Evolutionary conservation across 495 filamentous ascomycete species (phyloP), one percentile per base, ranked within the genome.

Genomic region (Penicillium soppii): DNA sequence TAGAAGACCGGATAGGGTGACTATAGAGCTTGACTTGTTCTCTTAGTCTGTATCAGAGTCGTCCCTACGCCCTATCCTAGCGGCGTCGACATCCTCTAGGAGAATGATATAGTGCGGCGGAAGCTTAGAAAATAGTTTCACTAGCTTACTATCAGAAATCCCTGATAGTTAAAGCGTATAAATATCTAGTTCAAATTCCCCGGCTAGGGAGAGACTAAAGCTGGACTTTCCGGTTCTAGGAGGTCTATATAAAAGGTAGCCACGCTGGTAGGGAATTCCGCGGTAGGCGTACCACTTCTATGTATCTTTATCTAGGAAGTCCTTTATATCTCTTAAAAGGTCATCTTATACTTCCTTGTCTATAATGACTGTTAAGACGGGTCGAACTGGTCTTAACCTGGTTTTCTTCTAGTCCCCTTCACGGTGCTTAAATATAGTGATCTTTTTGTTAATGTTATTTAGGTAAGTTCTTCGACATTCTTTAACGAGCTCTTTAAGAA

Each of bases 321-420:
- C 87, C 60, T 89, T 86, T 54, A 94, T 83, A 65, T 94, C 88
- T 22, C 70, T 65, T 29, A 91, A 66, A 10, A 94, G 71, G 27
- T 76, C 71, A 19, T 78, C 58, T 69, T 92, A 92, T 62, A 87
- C 76, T 43, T 75, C 62, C 23, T 77, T 75, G 51, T 92, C 89
- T 10, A 94, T 73, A 5, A 90, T 83, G 0, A 94, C 89, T 0
- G 86, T 92, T 5, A 77, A 75, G 73, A 94, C 84, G 1, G 89
- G 85, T 38, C 88, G 70, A 7, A 83, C 81, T 1, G 84, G 86
- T 33, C 87, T 56, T 12, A 56, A 29, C 17, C 43, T 52, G 2
- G 53, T 36, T 37, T 56, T 56, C 47, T 56, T 56, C 53, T 12
- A 56, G 10, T 56, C 47, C 15, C 43, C 47, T 43, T 56, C 47